A percentile compares a stretch with the other conserved stretches of the same genome.
Conservation (phyloP, 2,329 filamentous ascomycete genomes). For the Karstenula rhodostoma region DNA sequence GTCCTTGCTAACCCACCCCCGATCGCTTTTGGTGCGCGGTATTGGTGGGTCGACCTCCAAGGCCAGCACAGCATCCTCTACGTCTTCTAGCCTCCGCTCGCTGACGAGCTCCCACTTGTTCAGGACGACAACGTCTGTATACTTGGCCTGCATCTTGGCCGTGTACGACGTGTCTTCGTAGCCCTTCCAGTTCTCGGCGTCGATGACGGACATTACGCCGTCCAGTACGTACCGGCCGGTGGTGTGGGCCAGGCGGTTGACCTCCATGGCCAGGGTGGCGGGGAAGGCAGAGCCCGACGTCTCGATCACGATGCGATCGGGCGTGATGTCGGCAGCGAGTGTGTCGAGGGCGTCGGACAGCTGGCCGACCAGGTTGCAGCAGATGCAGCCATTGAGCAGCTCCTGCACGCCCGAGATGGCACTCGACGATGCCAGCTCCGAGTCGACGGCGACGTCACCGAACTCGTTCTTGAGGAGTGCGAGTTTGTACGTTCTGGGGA, state of each 20-base stretch:
- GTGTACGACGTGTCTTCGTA: conserved; percentile 93
- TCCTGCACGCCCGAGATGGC: conserved; percentile 91
- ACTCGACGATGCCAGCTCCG: conserved; percentile 81
- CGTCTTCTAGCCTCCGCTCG: conserved; percentile 78
- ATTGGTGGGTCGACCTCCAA: conserved; percentile 76
- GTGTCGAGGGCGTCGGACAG: conserved; percentile 81
- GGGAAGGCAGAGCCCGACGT: conserved; percentile 85
- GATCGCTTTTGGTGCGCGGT: conserved; percentile 84
- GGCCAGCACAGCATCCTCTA: conserved; percentile 80
- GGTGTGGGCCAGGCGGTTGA: conserved; percentile 79
- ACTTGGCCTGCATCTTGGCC: conserved; percentile 84
- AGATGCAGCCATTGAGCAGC: conserved; percentile 96
- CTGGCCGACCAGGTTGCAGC: conserved; percentile 96
- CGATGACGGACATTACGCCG: conserved; percentile 87
- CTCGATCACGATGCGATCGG: conserved; percentile 92
- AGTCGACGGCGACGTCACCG: conserved; percentile 92
- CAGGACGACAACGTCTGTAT: conserved; percentile 89
- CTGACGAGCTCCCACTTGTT: conserved; percentile 88
- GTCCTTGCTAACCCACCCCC: conserved; percentile 78
- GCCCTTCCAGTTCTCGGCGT: conserved; percentile 93
- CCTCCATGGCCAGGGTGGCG: conserved; percentile 87
- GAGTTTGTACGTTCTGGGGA: conserved; percentile 85
- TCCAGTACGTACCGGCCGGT: conserved; percentile 78
- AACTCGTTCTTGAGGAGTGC: conserved; percentile 98
- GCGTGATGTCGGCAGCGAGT: conserved; percentile 67